phyloP scores from a whole-genome alignment of 1,284 basidiomycete species.

The Cutaneotrichosporon mucoides region DNA sequence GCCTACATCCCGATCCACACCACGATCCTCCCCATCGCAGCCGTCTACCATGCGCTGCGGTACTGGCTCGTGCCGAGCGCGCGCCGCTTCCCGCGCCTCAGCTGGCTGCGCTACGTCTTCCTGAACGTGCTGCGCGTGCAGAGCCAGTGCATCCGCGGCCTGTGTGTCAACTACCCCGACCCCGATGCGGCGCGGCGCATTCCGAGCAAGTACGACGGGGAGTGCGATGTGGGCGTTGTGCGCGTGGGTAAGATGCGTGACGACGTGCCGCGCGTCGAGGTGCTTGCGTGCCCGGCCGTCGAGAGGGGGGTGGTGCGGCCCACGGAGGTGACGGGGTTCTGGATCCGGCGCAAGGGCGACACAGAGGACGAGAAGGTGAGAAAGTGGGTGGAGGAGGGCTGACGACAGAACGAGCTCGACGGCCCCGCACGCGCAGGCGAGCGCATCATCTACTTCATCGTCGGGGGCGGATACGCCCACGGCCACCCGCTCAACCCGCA shows the following conservation, averaged over 20 bases:
- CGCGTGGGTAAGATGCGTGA: background rate
- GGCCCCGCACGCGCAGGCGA: constrained; percentile 6
- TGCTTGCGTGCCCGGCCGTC: background rate
- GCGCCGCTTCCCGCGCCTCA: background rate
- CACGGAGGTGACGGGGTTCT: background rate
- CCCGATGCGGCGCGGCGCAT: background rate
- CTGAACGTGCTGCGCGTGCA: constrained; percentile 4
- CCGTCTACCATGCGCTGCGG: constrained; percentile 4
- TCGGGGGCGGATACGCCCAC: constrained; percentile 14
- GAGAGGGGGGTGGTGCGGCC: background rate
- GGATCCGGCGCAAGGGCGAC: background rate
- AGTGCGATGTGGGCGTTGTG: background rate
- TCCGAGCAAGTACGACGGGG: background rate
- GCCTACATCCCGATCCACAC: background rate
- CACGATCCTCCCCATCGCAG: constrained; percentile 3
- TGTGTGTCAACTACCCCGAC: constrained; percentile 6
- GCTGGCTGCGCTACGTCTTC: constrained; percentile 1
- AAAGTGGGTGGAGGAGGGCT: background rate
- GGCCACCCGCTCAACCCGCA: constrained; percentile 13
- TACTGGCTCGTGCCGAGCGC: background rate
- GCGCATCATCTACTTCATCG: constrained; percentile 11
- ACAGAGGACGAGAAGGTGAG: background rate
- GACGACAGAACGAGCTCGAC: background rate
- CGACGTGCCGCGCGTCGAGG: constrained; percentile 3
- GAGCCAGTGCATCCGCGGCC: background rate